Percentiles rank a stretch among this genome's conserved stretches.
These are phyloP conservation scores for Pyricularia pennisetigena DNA, from an alignment of 2,329 filamentous ascomycete species.

Conservation along the genomic window DNA sequence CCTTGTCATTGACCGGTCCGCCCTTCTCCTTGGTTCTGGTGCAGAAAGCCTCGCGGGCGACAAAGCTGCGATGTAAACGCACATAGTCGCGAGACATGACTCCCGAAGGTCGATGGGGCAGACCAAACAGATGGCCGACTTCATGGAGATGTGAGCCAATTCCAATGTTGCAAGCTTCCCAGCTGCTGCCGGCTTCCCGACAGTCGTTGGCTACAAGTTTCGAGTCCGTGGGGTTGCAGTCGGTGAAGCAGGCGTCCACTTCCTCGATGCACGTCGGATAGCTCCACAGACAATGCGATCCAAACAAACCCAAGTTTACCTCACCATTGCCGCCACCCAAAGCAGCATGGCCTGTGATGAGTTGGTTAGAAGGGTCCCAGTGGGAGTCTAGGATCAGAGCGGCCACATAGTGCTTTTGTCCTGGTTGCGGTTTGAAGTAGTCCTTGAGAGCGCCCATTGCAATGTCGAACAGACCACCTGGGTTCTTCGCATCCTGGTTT, in stretches of 20 bases:
- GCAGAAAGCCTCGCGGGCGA: slow-evolving; percentile 72
- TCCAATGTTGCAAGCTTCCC: slow-evolving; percentile 91
- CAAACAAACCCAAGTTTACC: slow-evolving; percentile 78
- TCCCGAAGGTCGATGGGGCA: slow-evolving; percentile 81
- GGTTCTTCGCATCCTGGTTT: slow-evolving; percentile 56
- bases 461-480: slow-evolving; percentile 66
- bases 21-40: slow-evolving; percentile 81
- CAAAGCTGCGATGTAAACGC: slow-evolving; percentile 73
- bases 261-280: slow-evolving; percentile 87
- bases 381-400: slow-evolving; percentile 80
- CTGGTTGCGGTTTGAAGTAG: slow-evolving; percentile 64
- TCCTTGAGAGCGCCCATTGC: slow-evolving; percentile 68
- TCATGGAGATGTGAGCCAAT: slow-evolving; percentile 92
- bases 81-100: slow-evolving; percentile 89
- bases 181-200: slow-evolving; percentile 79
- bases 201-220: slow-evolving; percentile 74
- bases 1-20: slow-evolving; percentile 59
- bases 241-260: slow-evolving; percentile 76
- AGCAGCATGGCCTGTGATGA: slow-evolving; percentile 72
- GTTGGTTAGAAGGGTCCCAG: slow-evolving; percentile 66
- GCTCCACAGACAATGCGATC: slow-evolving; percentile 83
- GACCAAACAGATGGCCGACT: slow-evolving; percentile 81
- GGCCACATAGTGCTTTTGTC: slow-evolving; percentile 82
- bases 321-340: slow-evolving; percentile 66
- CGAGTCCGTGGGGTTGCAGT: slow-evolving; percentile 83